These are phyloP conservation scores for Geotrichum fermentans DNA, from an alignment of 1,139 yeast species.

Conservation along the genomic window DNA sequence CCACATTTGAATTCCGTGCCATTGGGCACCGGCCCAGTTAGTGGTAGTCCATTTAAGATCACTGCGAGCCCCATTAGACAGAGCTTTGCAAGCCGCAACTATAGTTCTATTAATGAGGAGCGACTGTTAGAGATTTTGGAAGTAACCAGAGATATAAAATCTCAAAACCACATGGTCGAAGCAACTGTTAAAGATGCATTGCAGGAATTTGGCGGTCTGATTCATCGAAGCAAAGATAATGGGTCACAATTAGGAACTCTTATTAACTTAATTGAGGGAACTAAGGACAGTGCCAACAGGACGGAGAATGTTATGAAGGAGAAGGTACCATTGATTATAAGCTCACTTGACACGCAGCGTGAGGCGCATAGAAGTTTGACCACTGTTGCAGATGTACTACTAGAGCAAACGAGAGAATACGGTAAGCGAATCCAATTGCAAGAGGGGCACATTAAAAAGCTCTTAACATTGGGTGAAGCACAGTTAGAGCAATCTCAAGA, in stretches of 20 bases:
- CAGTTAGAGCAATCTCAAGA: background rate
- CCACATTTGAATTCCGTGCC: constrained; percentile 27
- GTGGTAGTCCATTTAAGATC: constrained; percentile 22
- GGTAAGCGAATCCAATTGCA: constrained; percentile 5
- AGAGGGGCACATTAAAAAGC: constrained; percentile 4
- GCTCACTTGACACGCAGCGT: constrained; percentile 26
- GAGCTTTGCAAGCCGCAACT: constrained; percentile 30
- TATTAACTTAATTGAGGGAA: constrained; percentile 23
- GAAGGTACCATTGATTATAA: constrained; percentile 23
- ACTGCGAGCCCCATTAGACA: constrained; percentile 23
- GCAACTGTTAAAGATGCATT: constrained; percentile 40
- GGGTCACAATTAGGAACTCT: constrained; percentile 40
- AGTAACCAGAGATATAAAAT: constrained; percentile 30
- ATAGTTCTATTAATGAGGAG: constrained; percentile 31
- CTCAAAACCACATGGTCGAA: constrained; percentile 34
- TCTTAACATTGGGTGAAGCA: constrained; percentile 2
- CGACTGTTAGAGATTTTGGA: constrained; percentile 34
- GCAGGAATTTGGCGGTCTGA: constrained; percentile 40
- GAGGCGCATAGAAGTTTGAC: constrained; percentile 27
- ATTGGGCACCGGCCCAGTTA: constrained; percentile 25
- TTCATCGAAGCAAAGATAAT: constrained; percentile 43
- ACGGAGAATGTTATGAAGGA: constrained; percentile 26
- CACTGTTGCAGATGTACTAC: constrained; percentile 27
- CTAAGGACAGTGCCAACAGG: constrained; percentile 16
- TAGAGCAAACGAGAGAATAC: constrained; percentile 26